Evolutionary conservation across 2,329 filamentous ascomycete genomes (phyloP).

Genomic region (Penicillium sp.): DNA sequence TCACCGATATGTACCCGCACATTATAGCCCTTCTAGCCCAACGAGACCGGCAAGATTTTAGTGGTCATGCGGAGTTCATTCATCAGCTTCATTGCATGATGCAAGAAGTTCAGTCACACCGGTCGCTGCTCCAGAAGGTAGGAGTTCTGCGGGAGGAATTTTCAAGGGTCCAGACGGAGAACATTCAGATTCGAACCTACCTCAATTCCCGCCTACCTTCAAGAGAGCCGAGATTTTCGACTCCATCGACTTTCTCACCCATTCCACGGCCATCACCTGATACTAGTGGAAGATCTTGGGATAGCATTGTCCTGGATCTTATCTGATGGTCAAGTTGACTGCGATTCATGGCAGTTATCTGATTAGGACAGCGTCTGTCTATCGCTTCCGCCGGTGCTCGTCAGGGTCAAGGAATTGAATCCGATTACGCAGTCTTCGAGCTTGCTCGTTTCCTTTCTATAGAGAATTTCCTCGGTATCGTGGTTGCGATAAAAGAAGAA

Average conservation of each 20-base stretch:
- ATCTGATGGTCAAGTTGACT: slow-evolving; percentile 19
- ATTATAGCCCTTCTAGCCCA: slow-evolving; percentile 18
- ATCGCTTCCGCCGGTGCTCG: no score
- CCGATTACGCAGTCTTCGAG: no score
- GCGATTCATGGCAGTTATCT: neutral
- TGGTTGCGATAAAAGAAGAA: no score
- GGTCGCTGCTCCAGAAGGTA: slow-evolving; percentile 23
- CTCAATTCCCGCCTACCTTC: slow-evolving; percentile 22
- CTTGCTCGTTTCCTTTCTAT: no score
- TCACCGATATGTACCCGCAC: slow-evolving; percentile 20
- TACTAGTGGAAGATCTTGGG: slow-evolving; percentile 29
- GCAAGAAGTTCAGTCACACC: slow-evolving; percentile 27
- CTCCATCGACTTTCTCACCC: slow-evolving; percentile 6
- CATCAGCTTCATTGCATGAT: slow-evolving; percentile 31
- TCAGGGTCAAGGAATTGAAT: no score
- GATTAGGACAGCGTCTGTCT: neutral
- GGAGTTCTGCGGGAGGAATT: slow-evolving; percentile 30
- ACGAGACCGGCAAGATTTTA: slow-evolving; percentile 12
- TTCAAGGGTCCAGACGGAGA: slow-evolving; percentile 28
- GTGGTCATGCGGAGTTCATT: slow-evolving; percentile 21
- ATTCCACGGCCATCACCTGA: slow-evolving; percentile 20
- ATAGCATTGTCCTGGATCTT: slow-evolving; percentile 32
- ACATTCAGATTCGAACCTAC: slow-evolving; percentile 28
- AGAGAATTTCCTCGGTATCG: no score
- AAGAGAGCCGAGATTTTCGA: slow-evolving; percentile 15